phyloP scores from a whole-genome alignment of 768 basidiomycete genomes.

The Multifurca ochricompacta region DNA sequence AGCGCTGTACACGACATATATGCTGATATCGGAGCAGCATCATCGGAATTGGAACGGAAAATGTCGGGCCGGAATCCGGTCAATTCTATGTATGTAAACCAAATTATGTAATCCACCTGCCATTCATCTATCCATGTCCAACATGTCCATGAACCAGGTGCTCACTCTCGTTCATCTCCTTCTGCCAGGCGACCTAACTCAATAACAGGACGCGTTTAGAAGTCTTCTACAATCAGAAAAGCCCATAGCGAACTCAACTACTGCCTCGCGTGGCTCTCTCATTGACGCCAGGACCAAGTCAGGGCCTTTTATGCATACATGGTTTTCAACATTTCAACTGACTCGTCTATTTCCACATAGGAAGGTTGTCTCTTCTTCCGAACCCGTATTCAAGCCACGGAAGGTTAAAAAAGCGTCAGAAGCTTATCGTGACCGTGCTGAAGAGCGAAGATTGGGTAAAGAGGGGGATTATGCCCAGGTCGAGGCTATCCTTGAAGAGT shows the following conservation, averaged over 20 bases:
- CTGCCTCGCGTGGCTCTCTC: conserved; percentile 30
- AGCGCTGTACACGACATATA: too few relatives aligned
- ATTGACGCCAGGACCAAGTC: conserved; percentile 23
- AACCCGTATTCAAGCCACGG: conserved; percentile 74
- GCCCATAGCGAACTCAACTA: conserved; percentile 20
- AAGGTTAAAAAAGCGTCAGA: conserved; percentile 51
- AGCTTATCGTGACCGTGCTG: conserved; percentile 68
- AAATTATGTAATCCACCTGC: background rate
- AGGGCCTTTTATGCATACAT: conserved; percentile 1
- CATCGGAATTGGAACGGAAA: too few relatives aligned
- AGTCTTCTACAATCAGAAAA: conserved; percentile 37
- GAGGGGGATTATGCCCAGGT: conserved; percentile 72
- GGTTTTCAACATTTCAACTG: background rate
- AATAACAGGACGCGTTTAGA: conserved; percentile 52
- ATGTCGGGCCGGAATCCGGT: too few relatives aligned
- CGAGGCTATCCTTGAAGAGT: conserved; percentile 76
- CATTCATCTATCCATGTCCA: background rate
- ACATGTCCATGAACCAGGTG: conserved; percentile 18
- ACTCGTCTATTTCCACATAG: conserved; percentile 24
- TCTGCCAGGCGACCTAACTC: background rate
- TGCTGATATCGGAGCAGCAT: background rate
- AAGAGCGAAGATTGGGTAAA: conserved; percentile 58
- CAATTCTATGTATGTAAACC: too few relatives aligned
- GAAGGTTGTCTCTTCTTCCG: conserved; percentile 41
- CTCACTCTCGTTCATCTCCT: background rate